A percentile compares a stretch with the other conserved stretches of the same genome.
phyloP scores from a whole-genome alignment of 2,329 filamentous ascomycete genomes.

The Venturia effusa region DNA sequence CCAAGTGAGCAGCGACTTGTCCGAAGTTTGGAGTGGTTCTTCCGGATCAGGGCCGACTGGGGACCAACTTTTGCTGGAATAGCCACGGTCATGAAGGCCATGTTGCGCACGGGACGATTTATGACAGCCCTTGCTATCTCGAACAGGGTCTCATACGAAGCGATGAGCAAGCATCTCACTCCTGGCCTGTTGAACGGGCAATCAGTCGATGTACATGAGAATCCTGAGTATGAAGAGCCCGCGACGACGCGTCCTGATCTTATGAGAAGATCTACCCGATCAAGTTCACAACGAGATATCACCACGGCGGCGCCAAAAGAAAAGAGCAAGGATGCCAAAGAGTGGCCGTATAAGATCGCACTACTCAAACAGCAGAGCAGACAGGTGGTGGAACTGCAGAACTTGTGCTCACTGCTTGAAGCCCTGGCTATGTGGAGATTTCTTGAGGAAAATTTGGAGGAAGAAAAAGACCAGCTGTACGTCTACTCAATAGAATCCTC shows the following conservation, averaged over 20 bases:
- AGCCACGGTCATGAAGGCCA: conserved; percentile 66
- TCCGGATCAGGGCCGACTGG: conserved; percentile 64
- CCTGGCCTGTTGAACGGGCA: conserved; percentile 29
- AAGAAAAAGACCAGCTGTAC: background rate
- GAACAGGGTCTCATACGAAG: conserved; percentile 37
- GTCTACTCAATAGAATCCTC: background rate
- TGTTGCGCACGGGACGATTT: conserved; percentile 49
- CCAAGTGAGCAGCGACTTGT: conserved; percentile 63
- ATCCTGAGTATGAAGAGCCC: conserved; percentile 18
- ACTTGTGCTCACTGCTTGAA: conserved; percentile 31
- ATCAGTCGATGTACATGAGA: conserved; percentile 15
- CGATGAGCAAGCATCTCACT: conserved; percentile 30
- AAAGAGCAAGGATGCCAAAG: conserved; percentile 19
- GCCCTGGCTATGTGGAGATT: conserved; percentile 33
- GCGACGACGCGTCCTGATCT: conserved; percentile 15
- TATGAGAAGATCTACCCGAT: conserved; percentile 9
- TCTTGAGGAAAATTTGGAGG: conserved; percentile 29
- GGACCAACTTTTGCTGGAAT: conserved; percentile 57
- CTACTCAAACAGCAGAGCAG: conserved; percentile 15
- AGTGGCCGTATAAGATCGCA: conserved; percentile 16
- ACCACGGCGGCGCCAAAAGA: background rate
- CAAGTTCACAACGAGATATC: conserved; percentile 2
- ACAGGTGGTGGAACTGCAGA: conserved; percentile 32
- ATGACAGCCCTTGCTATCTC: conserved; percentile 45
- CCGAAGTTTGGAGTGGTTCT: conserved; percentile 73